Evolutionary conservation across 148 eudicot species (phyloP), one percentile per base, ranked within the genome.

Genomic region (Amaranthus cruentus): DNA sequence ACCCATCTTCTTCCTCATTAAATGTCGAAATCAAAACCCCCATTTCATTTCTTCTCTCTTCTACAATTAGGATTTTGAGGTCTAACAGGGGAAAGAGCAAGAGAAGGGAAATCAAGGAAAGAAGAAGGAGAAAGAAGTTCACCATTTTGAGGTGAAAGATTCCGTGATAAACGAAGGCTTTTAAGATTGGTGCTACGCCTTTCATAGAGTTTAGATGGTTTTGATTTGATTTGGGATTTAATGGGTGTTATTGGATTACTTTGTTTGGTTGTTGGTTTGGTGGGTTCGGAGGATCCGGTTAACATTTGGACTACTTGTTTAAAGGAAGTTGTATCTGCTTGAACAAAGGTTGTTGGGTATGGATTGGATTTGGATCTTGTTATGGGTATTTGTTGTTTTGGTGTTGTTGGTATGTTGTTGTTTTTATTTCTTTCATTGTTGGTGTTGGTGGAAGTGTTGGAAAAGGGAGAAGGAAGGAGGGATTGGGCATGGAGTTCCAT

Each of bases 301-400:
- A 89, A 84, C 88, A 85, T 84, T 66, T 89, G 94, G 78, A 89
- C 94, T 1, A 89, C 88, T 69, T 87, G 94, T 77, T 89, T 89
- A 87, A 89, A 89, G 75, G 91, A 85, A 58, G 85, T 47, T 9
- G 91, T 81, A 81, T 89, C 94, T 0, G 94, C 91, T 61, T 87
- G 89, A 52, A 89, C 89, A 74, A 89, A 89, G 71, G 91, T 89
- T 8, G 94, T 89, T 47, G 94, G 94, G 81, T 84, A 89, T 2
- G 91, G 91, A 80, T 78, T 88, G 9, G 88, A 66, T 50, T 87
- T 85, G 86, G 89, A 83, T 86, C 89, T 84, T 50, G 81, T 59
- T 4, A 61, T 4, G 7, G 68, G 79, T 6, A 38, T 0, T 60
- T 64, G 71, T 75, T 18, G 79, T 69, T 65, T 75, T 53, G 78